phyloP scores from a whole-genome alignment of 805 yeast species.

The Komagataella populi region DNA sequence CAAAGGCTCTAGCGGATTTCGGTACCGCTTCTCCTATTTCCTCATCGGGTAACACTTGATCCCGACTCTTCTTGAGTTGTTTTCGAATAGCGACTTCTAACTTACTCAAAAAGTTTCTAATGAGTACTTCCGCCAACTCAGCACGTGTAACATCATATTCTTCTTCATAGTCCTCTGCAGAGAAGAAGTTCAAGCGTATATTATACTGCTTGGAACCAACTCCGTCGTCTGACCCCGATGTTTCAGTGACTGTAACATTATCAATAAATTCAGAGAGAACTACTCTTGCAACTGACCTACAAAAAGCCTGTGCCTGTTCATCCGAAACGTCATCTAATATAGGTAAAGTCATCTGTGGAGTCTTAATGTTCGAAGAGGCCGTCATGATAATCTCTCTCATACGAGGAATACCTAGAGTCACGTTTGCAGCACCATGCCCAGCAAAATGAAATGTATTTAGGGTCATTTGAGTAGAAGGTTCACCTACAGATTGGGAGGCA shows the following conservation, averaged over 20 bases:
- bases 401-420: conserved; percentile 98
- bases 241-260: conserved; percentile 74
- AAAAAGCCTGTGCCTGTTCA: conserved; percentile 82
- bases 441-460: conserved; percentile 95
- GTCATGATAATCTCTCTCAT: conserved; percentile 99
- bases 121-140: conserved; percentile 60
- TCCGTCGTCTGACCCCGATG: conserved; percentile 47
- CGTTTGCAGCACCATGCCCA: conserved; percentile 99
- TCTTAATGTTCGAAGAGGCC: conserved; percentile 86
- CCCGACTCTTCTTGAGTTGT: conserved; percentile 52
- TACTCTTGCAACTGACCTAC: conserved; percentile 79
- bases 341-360: conserved; percentile 98
- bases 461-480: conserved; percentile 99
- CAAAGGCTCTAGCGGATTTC: conserved; percentile 32
- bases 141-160: conserved; percentile 83
- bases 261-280: conserved; percentile 82
- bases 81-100: conserved; percentile 64
- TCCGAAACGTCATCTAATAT: conserved; percentile 68
- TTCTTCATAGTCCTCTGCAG: conserved; percentile 59
- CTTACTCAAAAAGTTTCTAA: conserved; percentile 47
- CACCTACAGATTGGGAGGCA: conserved; percentile 98
- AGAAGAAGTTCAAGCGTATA: conserved; percentile 64
- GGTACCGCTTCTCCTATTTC: conserved; percentile 63
- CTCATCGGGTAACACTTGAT: conserved; percentile 38
- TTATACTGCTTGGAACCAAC: conserved; percentile 54